Evolutionary conservation across 805 yeast species (phyloP), one percentile per base, ranked within the genome.

Genomic region (Teunomyces cretensis): DNA sequence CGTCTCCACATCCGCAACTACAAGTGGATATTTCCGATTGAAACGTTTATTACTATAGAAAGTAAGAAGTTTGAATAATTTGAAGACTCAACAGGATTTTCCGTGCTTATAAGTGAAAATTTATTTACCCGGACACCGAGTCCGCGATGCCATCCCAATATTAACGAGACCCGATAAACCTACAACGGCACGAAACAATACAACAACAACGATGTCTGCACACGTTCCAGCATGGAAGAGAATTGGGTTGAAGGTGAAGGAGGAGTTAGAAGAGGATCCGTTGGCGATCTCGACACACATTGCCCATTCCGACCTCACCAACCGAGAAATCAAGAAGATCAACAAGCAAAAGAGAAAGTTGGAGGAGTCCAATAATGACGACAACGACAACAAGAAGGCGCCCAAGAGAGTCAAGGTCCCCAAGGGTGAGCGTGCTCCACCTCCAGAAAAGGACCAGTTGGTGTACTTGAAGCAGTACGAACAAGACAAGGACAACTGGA

Each of bases 201-300:
- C n/a, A 30, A 15, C 28, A 11, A 30, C 30, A n/a, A 41, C 22
- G 16, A 45, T 45, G 48, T 14, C 38, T 11, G 46, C 32, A 26
- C 45, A 42, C 52, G 64, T 79, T n/a, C 95, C 96, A 31, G 95
- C 95, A 1, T 87, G 96, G 96, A 87, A 87, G 61, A 74, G 81
- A 55, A 72, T 84, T 6, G 96, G 96, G 24, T 74, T 88, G 33
- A 71, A 80, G 55, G 81, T 84, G 44, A 75, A 81, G 52, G 69
- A 75, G 36, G 70, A 70, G 6, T 51, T 70, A 2, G 68, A 65
- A 3, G 60, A 64, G 12, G 84, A 79, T 51, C 81, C 78, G 1
- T 59, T 75, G 35, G 68, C 72, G 1, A 55, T 70, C 2, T 60
- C 75, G 4, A 61, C 76, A 4, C 79, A 78, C 62, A 61, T 79